phyloP scores from a whole-genome alignment of 2,329 filamentous ascomycete species.

The Penicillium occitanis region DNA sequence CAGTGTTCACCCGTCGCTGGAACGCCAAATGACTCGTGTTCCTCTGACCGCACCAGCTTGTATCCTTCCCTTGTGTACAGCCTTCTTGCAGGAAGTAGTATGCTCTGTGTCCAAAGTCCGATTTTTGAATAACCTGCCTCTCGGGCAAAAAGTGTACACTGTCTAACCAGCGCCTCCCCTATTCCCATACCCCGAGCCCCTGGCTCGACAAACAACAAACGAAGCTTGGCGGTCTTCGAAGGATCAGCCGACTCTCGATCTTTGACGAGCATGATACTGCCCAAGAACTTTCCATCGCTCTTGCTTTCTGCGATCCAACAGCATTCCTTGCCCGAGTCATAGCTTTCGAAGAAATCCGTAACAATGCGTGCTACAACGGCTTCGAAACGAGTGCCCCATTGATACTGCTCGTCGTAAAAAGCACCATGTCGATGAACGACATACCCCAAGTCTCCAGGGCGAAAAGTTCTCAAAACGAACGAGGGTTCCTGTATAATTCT shows the following conservation, averaged over 20 bases:
- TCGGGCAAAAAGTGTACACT: slow-evolving; percentile 28
- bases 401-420: slow-evolving; percentile 27
- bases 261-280: slow-evolving; percentile 30
- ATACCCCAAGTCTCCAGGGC: slow-evolving; percentile 28
- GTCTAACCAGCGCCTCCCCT: slow-evolving; percentile 24
- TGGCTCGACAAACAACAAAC: slow-evolving; percentile 30
- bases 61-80: slow-evolving; percentile 30
- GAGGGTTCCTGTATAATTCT: neutral
- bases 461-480: slow-evolving; percentile 24
- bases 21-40: slow-evolving; percentile 26
- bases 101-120: slow-evolving; percentile 29
- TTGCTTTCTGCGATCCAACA: slow-evolving; percentile 31
- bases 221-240: slow-evolving; percentile 25
- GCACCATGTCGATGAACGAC: slow-evolving; percentile 28
- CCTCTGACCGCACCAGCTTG: slow-evolving; percentile 23
- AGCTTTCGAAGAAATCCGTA: slow-evolving; percentile 27
- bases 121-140: slow-evolving; percentile 27
- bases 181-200: slow-evolving; percentile 28
- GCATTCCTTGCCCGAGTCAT: slow-evolving; percentile 25
- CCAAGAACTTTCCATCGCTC: slow-evolving; percentile 23
- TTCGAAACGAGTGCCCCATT: slow-evolving; percentile 27
- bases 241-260: slow-evolving; percentile 21
- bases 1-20: slow-evolving; percentile 28
- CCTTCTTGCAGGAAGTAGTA: slow-evolving; percentile 25
- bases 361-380: slow-evolving; percentile 25